phyloP scores from a whole-genome alignment of 1,284 basidiomycete genomes.

The Sanguinoderma infundibulare region DNA sequence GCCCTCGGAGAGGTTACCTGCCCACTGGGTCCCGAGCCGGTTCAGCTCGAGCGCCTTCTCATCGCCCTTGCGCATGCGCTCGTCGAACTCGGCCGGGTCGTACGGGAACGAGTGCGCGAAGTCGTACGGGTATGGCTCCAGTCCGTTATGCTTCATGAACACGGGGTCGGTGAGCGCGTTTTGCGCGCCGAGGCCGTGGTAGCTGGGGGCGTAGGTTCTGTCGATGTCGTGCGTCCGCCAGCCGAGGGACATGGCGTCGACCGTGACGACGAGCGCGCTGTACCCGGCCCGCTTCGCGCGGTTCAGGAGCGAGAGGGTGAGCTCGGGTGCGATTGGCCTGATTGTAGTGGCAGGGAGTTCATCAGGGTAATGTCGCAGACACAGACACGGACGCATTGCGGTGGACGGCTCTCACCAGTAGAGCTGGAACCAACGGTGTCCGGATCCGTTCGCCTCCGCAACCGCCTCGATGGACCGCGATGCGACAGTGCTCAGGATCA shows the following conservation, averaged over 20 bases:
- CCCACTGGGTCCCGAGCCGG: conserved; percentile 54
- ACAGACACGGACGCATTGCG: neutral
- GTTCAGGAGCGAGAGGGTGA: neutral
- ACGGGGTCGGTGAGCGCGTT: conserved; percentile 67
- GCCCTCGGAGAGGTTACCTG: conserved; percentile 59
- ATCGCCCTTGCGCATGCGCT: conserved; percentile 47
- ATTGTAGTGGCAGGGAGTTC: neutral
- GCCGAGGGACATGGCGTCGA: conserved; percentile 65
- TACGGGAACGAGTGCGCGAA: conserved; percentile 59
- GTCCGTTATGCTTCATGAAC: conserved; percentile 59
- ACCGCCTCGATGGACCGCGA: conserved; percentile 75
- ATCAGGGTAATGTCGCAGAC: neutral
- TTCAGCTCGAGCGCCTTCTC: conserved; percentile 40
- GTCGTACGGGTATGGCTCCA: conserved; percentile 41
- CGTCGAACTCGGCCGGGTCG: conserved; percentile 47
- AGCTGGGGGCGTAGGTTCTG: conserved; percentile 63
- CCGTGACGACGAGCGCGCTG: conserved; percentile 66
- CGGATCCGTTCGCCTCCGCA: conserved; percentile 63
- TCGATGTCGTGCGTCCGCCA: conserved; percentile 73
- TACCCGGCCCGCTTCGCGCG: conserved; percentile 65
- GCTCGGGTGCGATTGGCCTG: neutral
- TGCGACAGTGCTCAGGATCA: conserved; percentile 73
- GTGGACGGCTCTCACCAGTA: conserved; percentile 55
- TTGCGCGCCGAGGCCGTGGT: conserved; percentile 60
- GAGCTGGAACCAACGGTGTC: conserved; percentile 78